These are phyloP conservation scores for Plantago elongata DNA, from an alignment of 257 asterid genomes.

Conservation along the genomic window DNA sequence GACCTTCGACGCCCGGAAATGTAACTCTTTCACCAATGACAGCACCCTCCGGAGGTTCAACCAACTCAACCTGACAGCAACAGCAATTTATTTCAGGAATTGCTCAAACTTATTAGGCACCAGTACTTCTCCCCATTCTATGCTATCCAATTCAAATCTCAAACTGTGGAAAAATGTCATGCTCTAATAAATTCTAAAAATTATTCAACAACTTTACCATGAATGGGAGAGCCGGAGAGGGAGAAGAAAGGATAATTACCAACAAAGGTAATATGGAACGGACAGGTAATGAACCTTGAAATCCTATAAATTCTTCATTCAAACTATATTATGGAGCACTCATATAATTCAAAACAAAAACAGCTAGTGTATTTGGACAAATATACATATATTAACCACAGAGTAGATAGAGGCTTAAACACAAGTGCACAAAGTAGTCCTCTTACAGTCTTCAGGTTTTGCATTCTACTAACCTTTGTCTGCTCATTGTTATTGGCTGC, in stretches of 20 bases:
- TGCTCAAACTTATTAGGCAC: neutral
- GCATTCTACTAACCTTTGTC: slow-evolving; percentile 46
- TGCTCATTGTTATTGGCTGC: slow-evolving; percentile 79
- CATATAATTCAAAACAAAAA: too few species aligned
- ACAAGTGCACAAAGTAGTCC: neutral
- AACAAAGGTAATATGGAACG: neutral
- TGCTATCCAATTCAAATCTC: neutral
- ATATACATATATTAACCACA: too few species aligned
- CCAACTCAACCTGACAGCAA: slow-evolving; percentile 68
- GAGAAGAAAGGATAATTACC: too few species aligned
- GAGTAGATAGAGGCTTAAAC: neutral
- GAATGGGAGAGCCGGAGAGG: too few species aligned
- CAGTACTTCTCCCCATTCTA: neutral
- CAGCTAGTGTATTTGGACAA: too few species aligned
- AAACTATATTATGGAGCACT: too few species aligned
- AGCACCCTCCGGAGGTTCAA: slow-evolving; percentile 80
- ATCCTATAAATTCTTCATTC: neutral
- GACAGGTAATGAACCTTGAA: neutral
- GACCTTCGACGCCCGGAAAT: slow-evolving; percentile 62
- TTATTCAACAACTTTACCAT: too few species aligned
- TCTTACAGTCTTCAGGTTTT: neutral
- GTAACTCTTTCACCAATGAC: slow-evolving; percentile 70
- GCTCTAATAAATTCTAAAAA: neutral
- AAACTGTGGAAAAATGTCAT: neutral
- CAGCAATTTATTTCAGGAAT: neutral